Conservation (phyloP, 2,329 filamentous ascomycete species). For the Colletotrichum tamarilloi region DNA sequence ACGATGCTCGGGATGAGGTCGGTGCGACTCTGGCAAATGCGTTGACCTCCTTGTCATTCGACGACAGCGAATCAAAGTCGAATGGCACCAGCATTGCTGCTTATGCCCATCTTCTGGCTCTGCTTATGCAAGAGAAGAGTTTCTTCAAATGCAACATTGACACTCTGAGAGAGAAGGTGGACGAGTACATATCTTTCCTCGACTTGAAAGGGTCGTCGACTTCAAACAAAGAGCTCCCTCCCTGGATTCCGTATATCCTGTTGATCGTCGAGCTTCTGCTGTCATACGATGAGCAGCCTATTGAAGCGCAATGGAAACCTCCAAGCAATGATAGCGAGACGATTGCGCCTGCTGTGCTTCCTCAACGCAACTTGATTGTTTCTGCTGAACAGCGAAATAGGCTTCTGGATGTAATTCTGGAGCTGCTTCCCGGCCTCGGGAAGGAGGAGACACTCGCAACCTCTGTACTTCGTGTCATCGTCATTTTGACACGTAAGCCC, state of each 20-base stretch:
- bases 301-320: constrained; percentile 76
- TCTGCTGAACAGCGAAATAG: constrained; percentile 71
- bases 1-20: constrained; percentile 75
- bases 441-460: constrained; percentile 89
- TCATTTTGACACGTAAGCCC: constrained; percentile 86
- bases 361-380: constrained; percentile 62
- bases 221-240: constrained; percentile 76
- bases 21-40: constrained; percentile 87
- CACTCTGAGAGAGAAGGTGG: constrained; percentile 80
- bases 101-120: constrained; percentile 89
- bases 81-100: constrained; percentile 77
- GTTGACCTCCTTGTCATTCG: constrained; percentile 74
- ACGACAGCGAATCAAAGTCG: constrained; percentile 74
- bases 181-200: constrained; percentile 82
- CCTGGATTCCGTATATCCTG: constrained; percentile 92
- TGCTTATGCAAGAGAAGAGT: constrained; percentile 83
- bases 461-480: constrained; percentile 83
- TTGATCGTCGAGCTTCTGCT: constrained; percentile 90
- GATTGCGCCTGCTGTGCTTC: constrained; percentile 65
- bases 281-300: constrained; percentile 87
- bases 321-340: constrained; percentile 62
- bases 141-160: constrained; percentile 85
- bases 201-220: constrained; percentile 60
- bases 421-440: constrained; percentile 85
- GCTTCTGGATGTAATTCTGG: constrained; percentile 82